phyloP scores from a whole-genome alignment of 768 basidiomycete species.

The Paxillus rubicundulus region DNA sequence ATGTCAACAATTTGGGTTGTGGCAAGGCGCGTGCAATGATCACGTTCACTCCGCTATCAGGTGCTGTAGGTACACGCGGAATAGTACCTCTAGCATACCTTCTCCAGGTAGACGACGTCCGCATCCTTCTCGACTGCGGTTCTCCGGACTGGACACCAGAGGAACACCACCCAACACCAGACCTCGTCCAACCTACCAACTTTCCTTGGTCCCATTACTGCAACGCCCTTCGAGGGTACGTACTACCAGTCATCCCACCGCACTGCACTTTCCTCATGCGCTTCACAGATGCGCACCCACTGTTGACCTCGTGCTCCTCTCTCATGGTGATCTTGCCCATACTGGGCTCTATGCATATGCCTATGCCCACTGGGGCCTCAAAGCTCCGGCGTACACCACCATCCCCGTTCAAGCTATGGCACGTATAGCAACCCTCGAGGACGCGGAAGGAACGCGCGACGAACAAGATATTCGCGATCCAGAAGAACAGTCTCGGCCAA shows the following conservation, averaged over 20 bases:
- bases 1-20: slow-evolving; percentile 4
- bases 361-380: slow-evolving; percentile 80
- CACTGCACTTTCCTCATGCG: slow-evolving; percentile 5
- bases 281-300: slow-evolving; percentile 65
- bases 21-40: slow-evolving; percentile 55
- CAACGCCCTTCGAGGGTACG: slow-evolving; percentile 63
- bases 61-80: slow-evolving; percentile 67
- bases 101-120: slow-evolving; percentile 90
- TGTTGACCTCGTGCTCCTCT: slow-evolving; percentile 88
- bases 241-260: slow-evolving; percentile 13
- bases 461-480: slow-evolving; percentile 57
- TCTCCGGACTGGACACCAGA: slow-evolving; percentile 85
- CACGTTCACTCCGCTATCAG: slow-evolving; percentile 89
- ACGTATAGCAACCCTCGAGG: slow-evolving; percentile 85
- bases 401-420: slow-evolving; percentile 96
- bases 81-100: slow-evolving; percentile 76
- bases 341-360: slow-evolving; percentile 94
- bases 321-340: slow-evolving; percentile 89
- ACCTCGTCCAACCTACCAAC: slow-evolving; percentile 29
- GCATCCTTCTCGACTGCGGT: slow-evolving; percentile 93
- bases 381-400: slow-evolving; percentile 90
- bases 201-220: slow-evolving; percentile 67
- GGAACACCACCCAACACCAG: slow-evolving; percentile 24
- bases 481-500: slow-evolving; percentile 19
- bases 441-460: slow-evolving; percentile 75